Conservation (phyloP, 345 rosid species). For the Combretum micranthum region DNA sequence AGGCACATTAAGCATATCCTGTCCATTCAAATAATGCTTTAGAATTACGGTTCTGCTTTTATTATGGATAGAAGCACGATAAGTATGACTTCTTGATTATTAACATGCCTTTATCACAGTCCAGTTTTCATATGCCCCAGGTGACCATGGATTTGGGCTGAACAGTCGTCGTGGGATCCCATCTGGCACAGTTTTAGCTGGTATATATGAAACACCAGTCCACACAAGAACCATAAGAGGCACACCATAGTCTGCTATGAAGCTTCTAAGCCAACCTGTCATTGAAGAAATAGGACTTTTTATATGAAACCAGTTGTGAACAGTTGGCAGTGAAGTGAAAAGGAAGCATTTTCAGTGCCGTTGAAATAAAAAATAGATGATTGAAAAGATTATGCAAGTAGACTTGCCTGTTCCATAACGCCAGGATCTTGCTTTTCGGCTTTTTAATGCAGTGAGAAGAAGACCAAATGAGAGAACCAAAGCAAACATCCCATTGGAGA, state of each 20-base stretch:
- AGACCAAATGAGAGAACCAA: constrained; percentile 87
- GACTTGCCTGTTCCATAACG: constrained; percentile 79
- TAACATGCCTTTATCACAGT: constrained; percentile 58
- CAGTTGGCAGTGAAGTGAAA: too few species aligned
- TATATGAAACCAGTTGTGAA: too few species aligned
- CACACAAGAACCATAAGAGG: constrained; percentile 91
- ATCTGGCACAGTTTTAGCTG: constrained; percentile 61
- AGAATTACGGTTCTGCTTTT: not conserved
- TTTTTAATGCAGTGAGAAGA: constrained; percentile 63
- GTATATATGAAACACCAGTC: constrained; percentile 87
- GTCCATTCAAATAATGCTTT: constrained; percentile 7
- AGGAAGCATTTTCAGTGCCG: too few species aligned
- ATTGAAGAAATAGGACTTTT: not conserved
- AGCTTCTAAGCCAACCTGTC: constrained; percentile 81
- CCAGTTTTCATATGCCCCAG: constrained; percentile 89
- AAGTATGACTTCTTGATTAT: not conserved
- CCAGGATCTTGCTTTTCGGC: constrained; percentile 92
- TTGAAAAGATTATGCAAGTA: not conserved
- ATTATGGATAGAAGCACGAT: not conserved
- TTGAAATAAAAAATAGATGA: not conserved
- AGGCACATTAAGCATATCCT: constrained; percentile 87
- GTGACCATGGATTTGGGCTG: constrained; percentile 97
- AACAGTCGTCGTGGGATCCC: constrained; percentile 91
- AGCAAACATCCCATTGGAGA: constrained; percentile 96
- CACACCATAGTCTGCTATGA: constrained; percentile 91